Evolutionary conservation across 345 rosid species (phyloP).

Genomic region (Sonneratia caseolaris): DNA sequence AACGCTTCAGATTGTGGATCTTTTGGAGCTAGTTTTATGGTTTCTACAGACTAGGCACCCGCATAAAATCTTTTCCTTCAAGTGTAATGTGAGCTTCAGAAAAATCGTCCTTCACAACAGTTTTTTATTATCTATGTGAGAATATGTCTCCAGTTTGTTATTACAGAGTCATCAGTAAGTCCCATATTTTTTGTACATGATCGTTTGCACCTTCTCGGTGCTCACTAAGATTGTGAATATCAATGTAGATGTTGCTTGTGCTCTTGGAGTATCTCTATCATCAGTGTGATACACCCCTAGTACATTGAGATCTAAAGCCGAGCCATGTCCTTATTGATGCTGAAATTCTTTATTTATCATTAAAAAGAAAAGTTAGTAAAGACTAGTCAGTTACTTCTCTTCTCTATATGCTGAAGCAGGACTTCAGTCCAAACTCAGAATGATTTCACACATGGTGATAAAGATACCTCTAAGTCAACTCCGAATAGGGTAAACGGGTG

Average conservation of each 20-base stretch:
- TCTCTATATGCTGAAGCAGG: conserved; percentile 19
- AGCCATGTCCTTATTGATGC: no score
- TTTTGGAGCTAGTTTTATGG: not conserved
- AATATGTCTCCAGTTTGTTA: not conserved
- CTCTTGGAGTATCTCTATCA: no score
- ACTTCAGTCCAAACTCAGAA: conserved; percentile 22
- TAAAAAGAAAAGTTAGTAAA: not conserved
- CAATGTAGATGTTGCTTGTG: no score
- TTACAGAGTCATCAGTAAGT: no score
- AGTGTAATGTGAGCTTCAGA: not conserved
- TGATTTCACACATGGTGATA: conserved; percentile 16
- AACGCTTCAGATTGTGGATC: not conserved
- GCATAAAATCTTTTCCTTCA: not conserved
- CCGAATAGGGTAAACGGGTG: conserved; percentile 4
- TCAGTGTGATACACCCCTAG: no score
- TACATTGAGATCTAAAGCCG: no score
- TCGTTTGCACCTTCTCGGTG: no score
- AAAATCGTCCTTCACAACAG: not conserved
- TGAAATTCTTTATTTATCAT: no score
- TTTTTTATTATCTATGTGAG: not conserved
- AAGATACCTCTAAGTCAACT: conserved; percentile 6
- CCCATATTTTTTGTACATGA: no score
- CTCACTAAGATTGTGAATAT: no score
- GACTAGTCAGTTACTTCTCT: not conserved
- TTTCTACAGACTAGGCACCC: not conserved